phyloP scores from a whole-genome alignment of 2,329 filamentous ascomycete species.

The Beauveria scarabaeidicola region DNA sequence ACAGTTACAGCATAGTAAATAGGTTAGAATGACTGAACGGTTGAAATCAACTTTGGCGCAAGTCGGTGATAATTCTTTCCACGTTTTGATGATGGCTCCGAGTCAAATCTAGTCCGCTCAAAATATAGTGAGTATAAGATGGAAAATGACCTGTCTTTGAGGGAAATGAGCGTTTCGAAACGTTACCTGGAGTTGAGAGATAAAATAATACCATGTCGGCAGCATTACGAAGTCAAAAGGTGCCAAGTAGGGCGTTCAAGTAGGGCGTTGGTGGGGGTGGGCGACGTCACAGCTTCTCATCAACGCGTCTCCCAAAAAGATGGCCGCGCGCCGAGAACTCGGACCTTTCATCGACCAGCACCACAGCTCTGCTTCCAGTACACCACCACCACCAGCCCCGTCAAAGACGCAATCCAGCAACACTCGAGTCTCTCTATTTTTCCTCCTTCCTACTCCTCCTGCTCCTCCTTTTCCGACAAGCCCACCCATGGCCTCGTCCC shows the following conservation, averaged over 20 bases:
- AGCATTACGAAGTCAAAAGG: background rate
- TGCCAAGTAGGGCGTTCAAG: background rate
- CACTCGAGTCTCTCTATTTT: background rate
- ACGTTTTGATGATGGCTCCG: too few relatives aligned
- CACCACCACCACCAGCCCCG: background rate
- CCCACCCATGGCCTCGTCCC: slow-evolving; percentile 46
- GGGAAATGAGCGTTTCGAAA: too few relatives aligned
- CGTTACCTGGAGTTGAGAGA: background rate
- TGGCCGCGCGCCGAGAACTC: background rate
- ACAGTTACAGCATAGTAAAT: too few relatives aligned
- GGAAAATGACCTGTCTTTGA: too few relatives aligned
- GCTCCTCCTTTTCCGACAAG: background rate
- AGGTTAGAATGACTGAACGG: too few relatives aligned
- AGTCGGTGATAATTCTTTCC: too few relatives aligned
- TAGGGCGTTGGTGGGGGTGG: background rate
- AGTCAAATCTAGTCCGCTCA: too few relatives aligned
- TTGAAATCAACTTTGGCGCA: too few relatives aligned
- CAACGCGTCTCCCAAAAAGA: background rate
- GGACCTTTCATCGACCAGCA: background rate
- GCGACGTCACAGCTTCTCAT: background rate
- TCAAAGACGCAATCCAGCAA: background rate
- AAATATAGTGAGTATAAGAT: too few relatives aligned
- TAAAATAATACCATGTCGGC: background rate
- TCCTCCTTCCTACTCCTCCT: background rate
- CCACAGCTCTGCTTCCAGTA: background rate